Conservation (phyloP, 371 early-diverging fungal genomes). For the Smittium culicis region DNA sequence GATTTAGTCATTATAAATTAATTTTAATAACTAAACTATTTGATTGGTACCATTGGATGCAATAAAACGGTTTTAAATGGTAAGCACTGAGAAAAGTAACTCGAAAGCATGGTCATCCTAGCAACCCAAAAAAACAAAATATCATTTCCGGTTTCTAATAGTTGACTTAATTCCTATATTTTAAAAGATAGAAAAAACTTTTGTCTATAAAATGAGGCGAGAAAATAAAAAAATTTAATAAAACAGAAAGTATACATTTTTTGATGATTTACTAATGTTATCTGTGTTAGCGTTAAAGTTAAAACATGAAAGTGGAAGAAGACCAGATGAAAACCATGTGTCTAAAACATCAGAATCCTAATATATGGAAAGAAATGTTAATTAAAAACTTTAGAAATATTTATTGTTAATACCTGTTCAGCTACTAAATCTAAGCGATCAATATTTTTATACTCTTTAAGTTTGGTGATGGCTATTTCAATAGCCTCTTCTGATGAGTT, state of each 20-base stretch:
- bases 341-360: slow-evolving; percentile 98
- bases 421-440: background rate
- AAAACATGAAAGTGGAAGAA: slow-evolving; percentile 87
- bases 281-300: slow-evolving; percentile 15
- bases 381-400: background rate
- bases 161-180: slow-evolving; percentile 35
- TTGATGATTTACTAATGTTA: too few relatives aligned
- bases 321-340: slow-evolving; percentile 99
- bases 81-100: slow-evolving; percentile 58
- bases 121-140: slow-evolving; percentile 99
- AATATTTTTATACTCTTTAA: background rate
- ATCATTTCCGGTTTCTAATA: slow-evolving; percentile 98
- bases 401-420: background rate
- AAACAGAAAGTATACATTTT: too few relatives aligned
- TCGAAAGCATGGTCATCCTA: slow-evolving; percentile 97
- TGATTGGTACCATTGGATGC: slow-evolving; percentile 52
- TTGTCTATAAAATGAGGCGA: too few relatives aligned
- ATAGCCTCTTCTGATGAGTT: slow-evolving; percentile 43
- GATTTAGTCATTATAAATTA: slow-evolving; percentile 4
- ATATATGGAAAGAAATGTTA: background rate
- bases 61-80: slow-evolving; percentile 79
- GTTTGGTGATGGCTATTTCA: slow-evolving; percentile 30
- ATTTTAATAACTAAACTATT: slow-evolving; percentile 1
- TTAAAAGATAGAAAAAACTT: too few relatives aligned
- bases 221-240: too few relatives aligned